Base-by-base conservation (phyloP, 306 rosid species). In the Sicyos baderoa region DNA sequence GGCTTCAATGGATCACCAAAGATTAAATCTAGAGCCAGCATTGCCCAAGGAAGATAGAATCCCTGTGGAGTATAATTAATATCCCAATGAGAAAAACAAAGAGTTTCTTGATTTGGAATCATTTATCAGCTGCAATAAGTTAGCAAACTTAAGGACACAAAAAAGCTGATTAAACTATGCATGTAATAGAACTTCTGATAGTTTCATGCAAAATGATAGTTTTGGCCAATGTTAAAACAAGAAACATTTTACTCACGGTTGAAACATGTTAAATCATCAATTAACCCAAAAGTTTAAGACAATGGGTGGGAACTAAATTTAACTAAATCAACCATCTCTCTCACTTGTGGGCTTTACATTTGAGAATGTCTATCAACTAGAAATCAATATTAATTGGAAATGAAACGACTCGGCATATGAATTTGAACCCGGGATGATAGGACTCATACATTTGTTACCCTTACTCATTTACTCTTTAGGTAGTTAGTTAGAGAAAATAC, bases 21-120 rank as follows among this genome's bases (percentile, higher is more conserved):
- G 32, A 87, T 53, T 68, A 89, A 76, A 73, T 82, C 86, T 6
- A 85, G 22, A 19, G 55, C 81, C 64, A 89, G 63, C 83, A 87
- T 18, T 61, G 79, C 88, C 84, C 89, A 89, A 15, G 94, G 94
- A 72, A 87, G 91, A 72, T 89, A 89, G 75, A 85, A 89, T 0
- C 94, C 94, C 89, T 89, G 68, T 54, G 25, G 0, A 22, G 27
- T 54, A 71, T 49, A n/a, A 70, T 37, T 10, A 9, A 53, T 23
- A 57, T 19, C 54, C 21, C 0, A 45, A 67, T 61, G 12, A 68
- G 54, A 50, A 23, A 40, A 60, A 25, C 3, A 4, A 25, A 1
- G 0, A 64, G 14, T 6, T 5, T 18, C 70, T 7, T 44, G 37
- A 19, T 64, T 44, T 0, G 13, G 54, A 42, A 14, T 21, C 48